Conservation (phyloP, 2,329 filamentous ascomycete species). For the Coniochaeta prunicola region DNA sequence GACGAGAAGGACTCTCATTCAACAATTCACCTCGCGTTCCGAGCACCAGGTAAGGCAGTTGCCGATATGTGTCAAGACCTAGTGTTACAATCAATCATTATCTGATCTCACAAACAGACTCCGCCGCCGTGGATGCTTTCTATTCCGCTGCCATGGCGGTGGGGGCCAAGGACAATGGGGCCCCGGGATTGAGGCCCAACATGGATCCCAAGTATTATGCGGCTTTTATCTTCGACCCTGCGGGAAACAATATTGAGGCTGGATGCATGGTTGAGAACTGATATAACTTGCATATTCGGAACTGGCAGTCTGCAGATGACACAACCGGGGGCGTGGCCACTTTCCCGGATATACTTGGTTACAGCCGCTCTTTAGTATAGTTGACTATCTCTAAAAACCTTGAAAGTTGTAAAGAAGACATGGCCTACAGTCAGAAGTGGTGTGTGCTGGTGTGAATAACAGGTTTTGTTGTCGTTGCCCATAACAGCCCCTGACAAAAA, state of each 20-base stretch:
- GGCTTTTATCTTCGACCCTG: conserved; percentile 41
- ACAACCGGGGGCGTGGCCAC: not conserved
- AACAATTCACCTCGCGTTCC: not conserved
- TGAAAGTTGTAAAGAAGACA: too few species aligned
- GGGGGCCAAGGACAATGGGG: conserved; percentile 40
- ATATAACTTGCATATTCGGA: not conserved
- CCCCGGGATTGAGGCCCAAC: conserved; percentile 35
- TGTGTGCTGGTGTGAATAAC: too few species aligned
- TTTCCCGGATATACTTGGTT: not conserved
- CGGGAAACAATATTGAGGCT: conserved; percentile 46
- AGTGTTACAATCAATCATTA: conserved; percentile 23
- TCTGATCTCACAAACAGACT: not conserved
- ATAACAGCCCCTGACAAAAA: too few species aligned
- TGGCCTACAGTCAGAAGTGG: too few species aligned
- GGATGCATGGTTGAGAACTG: conserved; percentile 18
- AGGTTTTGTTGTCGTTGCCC: too few species aligned
- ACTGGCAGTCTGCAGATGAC: not conserved
- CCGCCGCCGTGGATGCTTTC: conserved; percentile 31
- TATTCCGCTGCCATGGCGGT: conserved; percentile 32
- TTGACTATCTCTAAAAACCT: too few species aligned
- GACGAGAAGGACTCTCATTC: conserved; percentile 11
- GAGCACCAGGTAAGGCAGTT: not conserved
- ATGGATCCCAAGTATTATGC: conserved; percentile 41
- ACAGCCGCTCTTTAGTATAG: too few species aligned
- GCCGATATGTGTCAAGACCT: not conserved